Percentiles rank a stretch among this genome's conserved stretches.
phyloP scores from a whole-genome alignment of 345 rosid genomes.

The Aurinia saxatilis region DNA sequence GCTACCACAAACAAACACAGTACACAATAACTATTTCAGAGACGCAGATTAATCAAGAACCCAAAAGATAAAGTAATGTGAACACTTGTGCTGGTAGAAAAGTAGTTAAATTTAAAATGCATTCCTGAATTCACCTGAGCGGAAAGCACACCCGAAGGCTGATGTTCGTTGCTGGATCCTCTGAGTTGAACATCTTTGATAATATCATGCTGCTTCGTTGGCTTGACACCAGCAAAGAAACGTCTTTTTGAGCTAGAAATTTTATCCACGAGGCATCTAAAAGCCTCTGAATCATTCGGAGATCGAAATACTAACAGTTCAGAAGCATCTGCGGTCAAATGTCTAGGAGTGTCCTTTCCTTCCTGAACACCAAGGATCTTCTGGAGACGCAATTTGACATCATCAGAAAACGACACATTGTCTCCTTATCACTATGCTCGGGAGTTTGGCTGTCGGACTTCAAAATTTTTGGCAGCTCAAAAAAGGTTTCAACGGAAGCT shows the following conservation, averaged over 20 bases:
- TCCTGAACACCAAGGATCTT: slow-evolving; percentile 29
- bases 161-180: slow-evolving; percentile 1
- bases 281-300: slow-evolving; percentile 59
- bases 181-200: slow-evolving; percentile 8
- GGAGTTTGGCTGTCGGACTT: slow-evolving; percentile 16
- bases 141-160: slow-evolving; percentile 11
- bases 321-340: slow-evolving; percentile 12
- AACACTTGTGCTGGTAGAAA: background rate
- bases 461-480: slow-evolving; percentile 15
- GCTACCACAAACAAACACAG: slow-evolving; percentile 36
- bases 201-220: slow-evolving; percentile 15
- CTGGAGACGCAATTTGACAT: background rate
- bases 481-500: too few relatives aligned
- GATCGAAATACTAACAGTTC: slow-evolving; percentile 64
- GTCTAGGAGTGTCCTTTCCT: slow-evolving; percentile 30
- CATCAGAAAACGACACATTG: slow-evolving; percentile 27
- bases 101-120: background rate
- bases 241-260: slow-evolving; percentile 38
- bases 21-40: background rate
- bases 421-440: slow-evolving; percentile 28
- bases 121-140: slow-evolving; percentile 14
- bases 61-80: background rate
- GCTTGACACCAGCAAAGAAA: slow-evolving; percentile 34
- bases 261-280: slow-evolving; percentile 53
- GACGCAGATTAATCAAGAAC: background rate